Percentiles rank a stretch among this genome's conserved stretches.
These are phyloP conservation scores for Orbilia brochopaga DNA, from an alignment of 2,329 filamentous ascomycete species.

Conservation along the genomic window DNA sequence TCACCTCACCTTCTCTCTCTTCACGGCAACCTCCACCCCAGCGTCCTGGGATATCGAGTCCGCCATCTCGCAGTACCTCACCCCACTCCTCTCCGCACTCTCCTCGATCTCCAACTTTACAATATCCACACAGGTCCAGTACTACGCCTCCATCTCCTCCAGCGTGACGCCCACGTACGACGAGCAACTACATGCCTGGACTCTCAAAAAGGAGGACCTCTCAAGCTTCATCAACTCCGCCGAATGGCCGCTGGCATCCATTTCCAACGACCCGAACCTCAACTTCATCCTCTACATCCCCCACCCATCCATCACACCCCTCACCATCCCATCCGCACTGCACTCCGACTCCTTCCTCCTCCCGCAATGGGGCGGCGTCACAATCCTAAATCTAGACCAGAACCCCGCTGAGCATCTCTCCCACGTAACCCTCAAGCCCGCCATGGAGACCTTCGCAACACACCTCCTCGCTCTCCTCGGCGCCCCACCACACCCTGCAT, in stretches of 20 bases:
- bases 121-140: constrained; percentile 92
- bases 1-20: constrained; percentile 93
- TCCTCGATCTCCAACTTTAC: constrained; percentile 90
- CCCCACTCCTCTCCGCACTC: constrained; percentile 79
- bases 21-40: constrained; percentile 77
- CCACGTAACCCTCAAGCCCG: constrained; percentile 72
- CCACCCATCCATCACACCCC: constrained; percentile 68
- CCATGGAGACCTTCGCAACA: constrained; percentile 86
- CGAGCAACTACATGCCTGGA: constrained; percentile 66
- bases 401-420: constrained; percentile 64
- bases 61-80: constrained; percentile 79
- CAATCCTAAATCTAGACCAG: constrained; percentile 67
- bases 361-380: constrained; percentile 88
- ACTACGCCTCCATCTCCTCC: constrained; percentile 76
- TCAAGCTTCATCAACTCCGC: constrained; percentile 96
- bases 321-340: constrained; percentile 66
- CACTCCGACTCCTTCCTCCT: constrained; percentile 61
- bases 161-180: constrained; percentile 68
- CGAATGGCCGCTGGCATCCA: constrained; percentile 95
- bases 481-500: constrained; percentile 76
- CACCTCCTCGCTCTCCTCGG: constrained; percentile 89
- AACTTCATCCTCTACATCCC: constrained; percentile 95
- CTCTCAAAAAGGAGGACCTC: constrained; percentile 80
- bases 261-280: constrained; percentile 88
- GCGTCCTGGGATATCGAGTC: constrained; percentile 90